A percentile compares a stretch with the other conserved stretches of the same genome.
phyloP scores from a whole-genome alignment of 2,329 filamentous ascomycete genomes.

The Pseudocercospora eumusae region DNA sequence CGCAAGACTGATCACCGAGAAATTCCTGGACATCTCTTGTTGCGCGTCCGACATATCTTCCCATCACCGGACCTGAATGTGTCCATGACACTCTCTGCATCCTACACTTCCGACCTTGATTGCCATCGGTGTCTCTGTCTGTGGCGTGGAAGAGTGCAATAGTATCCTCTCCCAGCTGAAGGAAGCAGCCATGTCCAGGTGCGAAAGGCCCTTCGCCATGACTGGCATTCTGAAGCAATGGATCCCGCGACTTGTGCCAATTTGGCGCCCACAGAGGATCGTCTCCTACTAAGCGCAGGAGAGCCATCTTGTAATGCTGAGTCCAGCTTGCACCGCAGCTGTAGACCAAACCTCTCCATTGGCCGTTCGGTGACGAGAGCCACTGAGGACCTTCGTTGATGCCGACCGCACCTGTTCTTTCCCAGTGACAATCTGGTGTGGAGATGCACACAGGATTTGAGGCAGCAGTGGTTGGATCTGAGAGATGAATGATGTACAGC shows the following conservation, averaged over 20 bases:
- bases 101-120: slow-evolving; percentile 48
- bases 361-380: slow-evolving; percentile 26
- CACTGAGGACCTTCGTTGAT: slow-evolving; percentile 48
- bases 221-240: slow-evolving; percentile 44
- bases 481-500: slow-evolving; percentile 47
- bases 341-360: slow-evolving; percentile 50
- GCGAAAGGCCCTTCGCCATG: slow-evolving; percentile 46
- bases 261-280: slow-evolving; percentile 42
- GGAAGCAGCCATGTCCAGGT: slow-evolving; percentile 51
- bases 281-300: slow-evolving; percentile 45
- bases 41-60: slow-evolving; percentile 42
- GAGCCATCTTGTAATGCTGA: slow-evolving; percentile 52
- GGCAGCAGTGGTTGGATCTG: slow-evolving; percentile 41
- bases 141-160: slow-evolving; percentile 51
- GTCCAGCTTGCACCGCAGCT: slow-evolving; percentile 52
- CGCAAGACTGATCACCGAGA: slow-evolving; percentile 25
- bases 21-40: slow-evolving; percentile 39
- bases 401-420: slow-evolving; percentile 43
- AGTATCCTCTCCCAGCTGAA: slow-evolving; percentile 46
- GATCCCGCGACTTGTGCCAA: slow-evolving; percentile 45
- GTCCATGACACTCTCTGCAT: slow-evolving; percentile 46
- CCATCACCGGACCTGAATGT: slow-evolving; percentile 46
- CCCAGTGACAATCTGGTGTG: slow-evolving; percentile 45
- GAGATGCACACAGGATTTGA: slow-evolving; percentile 44
- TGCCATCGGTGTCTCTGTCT: slow-evolving; percentile 47